These are phyloP conservation scores for Colletotrichum lindemuthianum DNA, from an alignment of 2,329 filamentous ascomycete genomes.

Conservation along the genomic window DNA sequence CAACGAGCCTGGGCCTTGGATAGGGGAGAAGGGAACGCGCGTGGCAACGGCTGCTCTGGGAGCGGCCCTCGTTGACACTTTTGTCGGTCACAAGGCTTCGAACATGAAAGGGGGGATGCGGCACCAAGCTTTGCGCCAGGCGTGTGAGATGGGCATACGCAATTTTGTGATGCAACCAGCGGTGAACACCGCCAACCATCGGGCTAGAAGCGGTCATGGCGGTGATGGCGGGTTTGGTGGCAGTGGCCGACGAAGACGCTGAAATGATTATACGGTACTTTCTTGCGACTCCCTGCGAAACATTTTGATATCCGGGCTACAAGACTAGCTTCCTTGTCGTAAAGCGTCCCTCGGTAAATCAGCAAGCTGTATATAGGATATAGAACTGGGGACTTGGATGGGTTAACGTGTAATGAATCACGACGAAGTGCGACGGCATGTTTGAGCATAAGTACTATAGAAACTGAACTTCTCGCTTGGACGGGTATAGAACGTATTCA, in stretches of 20 bases:
- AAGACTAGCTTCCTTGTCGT: neutral
- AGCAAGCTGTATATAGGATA: too few species aligned
- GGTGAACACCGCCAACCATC: slow-evolving; percentile 23
- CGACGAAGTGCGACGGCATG: too few species aligned
- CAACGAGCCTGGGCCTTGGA: slow-evolving; percentile 56
- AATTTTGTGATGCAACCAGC: slow-evolving; percentile 31
- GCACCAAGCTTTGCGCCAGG: slow-evolving; percentile 36
- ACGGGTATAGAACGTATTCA: too few species aligned
- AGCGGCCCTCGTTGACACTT: slow-evolving; percentile 59
- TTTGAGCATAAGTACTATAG: too few species aligned
- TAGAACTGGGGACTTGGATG: too few species aligned
- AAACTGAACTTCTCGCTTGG: too few species aligned
- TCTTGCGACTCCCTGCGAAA: too few species aligned
- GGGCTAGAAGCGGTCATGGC: neutral
- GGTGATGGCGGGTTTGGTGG: slow-evolving; percentile 8
- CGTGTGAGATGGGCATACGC: slow-evolving; percentile 33
- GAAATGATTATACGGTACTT: neutral
- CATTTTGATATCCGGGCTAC: too few species aligned
- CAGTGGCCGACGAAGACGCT: slow-evolving; percentile 9
- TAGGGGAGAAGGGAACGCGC: slow-evolving; percentile 59
- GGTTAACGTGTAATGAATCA: too few species aligned
- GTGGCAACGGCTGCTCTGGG: slow-evolving; percentile 60
- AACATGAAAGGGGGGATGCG: slow-evolving; percentile 36
- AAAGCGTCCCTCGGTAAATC: too few species aligned
- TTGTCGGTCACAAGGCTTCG: slow-evolving; percentile 50